Percentiles rank a stretch among this genome's conserved stretches.
Conservation (phyloP, 176 grass and related monocot species). For the Carex kokanica region DNA sequence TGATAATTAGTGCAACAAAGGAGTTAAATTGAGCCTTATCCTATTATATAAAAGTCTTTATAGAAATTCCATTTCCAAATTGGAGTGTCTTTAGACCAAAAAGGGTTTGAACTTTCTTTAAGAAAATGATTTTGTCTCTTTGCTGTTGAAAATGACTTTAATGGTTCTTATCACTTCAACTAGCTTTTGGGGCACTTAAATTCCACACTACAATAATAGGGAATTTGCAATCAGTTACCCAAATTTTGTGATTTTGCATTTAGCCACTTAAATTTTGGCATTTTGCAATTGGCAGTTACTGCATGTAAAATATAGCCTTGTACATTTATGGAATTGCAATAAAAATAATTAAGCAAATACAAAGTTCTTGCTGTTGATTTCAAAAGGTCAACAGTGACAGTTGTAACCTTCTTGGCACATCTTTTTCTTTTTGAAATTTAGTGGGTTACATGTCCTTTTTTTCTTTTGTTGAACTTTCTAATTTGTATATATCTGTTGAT, state of each 20-base stretch:
- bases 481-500: neutral
- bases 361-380: neutral
- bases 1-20: neutral
- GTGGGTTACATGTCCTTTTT: neutral
- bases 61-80: neutral
- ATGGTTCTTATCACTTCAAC: neutral
- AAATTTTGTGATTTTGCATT: neutral
- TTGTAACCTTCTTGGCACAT: neutral
- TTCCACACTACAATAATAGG: neutral
- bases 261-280: neutral
- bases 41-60: neutral
- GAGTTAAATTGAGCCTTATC: neutral
- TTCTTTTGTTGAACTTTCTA: neutral
- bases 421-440: neutral
- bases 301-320: neutral
- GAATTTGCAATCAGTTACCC: neutral
- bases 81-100: neutral
- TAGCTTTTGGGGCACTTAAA: neutral
- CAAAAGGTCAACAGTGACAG: neutral
- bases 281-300: neutral
- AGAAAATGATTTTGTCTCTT: conserved; percentile 8
- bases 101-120: conserved; percentile 4
- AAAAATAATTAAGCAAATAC: neutral
- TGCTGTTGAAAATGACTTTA: conserved; percentile 2
- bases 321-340: neutral